Evolutionary conservation across 371 early-diverging fungal genomes (phyloP), one percentile per base, ranked within the genome.

Genomic region (Saksenaea oblongispora): DNA sequence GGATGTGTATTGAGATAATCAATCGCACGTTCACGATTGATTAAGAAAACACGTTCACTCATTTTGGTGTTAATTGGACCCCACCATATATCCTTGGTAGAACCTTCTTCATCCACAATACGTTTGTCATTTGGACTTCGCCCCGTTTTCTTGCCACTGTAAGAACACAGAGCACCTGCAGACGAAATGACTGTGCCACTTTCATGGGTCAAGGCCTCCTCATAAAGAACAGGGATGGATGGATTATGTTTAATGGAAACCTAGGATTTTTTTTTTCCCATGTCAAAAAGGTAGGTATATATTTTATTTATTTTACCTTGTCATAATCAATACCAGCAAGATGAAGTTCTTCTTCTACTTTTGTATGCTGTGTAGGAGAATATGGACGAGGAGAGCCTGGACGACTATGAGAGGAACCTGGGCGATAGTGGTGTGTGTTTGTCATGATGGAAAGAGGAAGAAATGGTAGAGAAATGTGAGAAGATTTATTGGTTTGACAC

Each of bases 61-160:
- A 98, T 88, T 70, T 90, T 90, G 72, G 90, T 91, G 82, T 98
- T 98, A 66, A 97, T 95, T 31, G 98, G 96, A n/a, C 98, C 97
- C 96, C 97, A 96, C 85, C 98, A 98, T 70, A 98, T 85, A 72
- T 97, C 93, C 55, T 89, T 79, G 13, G 80, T 73, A 15, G 94
- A 89, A 10, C 84, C 67, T 10, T 87, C 78, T 69, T 98, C 98
- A 54, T 95, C 96, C 37, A 96, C 98, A 71, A 98, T 92, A 63
- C 98, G 94, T 87, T 98, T 98, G 86, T 98, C 98, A 65, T 86
- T 84, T 54, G 95, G 92, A 73, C 92, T 81, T 65, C 95, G 84
- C 28, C 95, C 95, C 17, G 90, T 97, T 83, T 97, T 97, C 64
- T 85, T 83, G 58, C 97, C 98, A 53, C 95, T 95, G 63, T 84